Evolutionary conservation across 371 early-diverging fungal species (phyloP).

Genomic region (Haplosporangium sp.): DNA sequence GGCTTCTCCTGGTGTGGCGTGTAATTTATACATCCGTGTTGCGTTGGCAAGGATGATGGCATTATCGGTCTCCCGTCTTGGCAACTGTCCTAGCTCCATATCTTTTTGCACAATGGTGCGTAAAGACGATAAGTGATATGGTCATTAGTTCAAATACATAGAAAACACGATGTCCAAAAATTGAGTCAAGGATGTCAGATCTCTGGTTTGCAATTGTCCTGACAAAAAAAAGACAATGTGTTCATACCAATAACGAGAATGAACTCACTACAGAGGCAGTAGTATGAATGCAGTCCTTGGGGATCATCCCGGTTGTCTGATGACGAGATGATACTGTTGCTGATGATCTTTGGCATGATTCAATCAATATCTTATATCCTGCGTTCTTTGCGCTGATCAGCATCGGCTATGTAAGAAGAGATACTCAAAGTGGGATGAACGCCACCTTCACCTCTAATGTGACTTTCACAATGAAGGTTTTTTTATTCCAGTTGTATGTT

Average conservation of each 20-base stretch:
- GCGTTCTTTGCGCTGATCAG: too few species aligned
- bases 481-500: not conserved
- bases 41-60: constrained; percentile 71
- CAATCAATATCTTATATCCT: too few species aligned
- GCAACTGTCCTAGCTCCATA: constrained; percentile 64
- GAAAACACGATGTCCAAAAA: too few species aligned
- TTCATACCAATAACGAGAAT: constrained; percentile 70
- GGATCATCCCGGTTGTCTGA: constrained; percentile 63
- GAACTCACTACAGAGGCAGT: constrained; percentile 82
- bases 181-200: too few species aligned
- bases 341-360: constrained; percentile 74
- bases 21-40: constrained; percentile 70
- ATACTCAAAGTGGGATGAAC: too few species aligned
- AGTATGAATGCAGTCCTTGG: constrained; percentile 73
- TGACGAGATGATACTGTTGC: constrained; percentile 72
- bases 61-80: constrained; percentile 72
- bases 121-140: too few species aligned
- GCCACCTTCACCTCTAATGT: too few species aligned
- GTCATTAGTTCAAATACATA: too few species aligned
- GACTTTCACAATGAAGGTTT: too few species aligned
- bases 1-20: constrained; percentile 61
- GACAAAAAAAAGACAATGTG: not conserved
- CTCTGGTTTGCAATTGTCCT: not conserved
- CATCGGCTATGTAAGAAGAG: too few species aligned
- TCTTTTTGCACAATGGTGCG: constrained; percentile 9